These are phyloP conservation scores for Penicillium taxi DNA, from an alignment of 495 filamentous ascomycete species.

Conservation along the genomic window DNA sequence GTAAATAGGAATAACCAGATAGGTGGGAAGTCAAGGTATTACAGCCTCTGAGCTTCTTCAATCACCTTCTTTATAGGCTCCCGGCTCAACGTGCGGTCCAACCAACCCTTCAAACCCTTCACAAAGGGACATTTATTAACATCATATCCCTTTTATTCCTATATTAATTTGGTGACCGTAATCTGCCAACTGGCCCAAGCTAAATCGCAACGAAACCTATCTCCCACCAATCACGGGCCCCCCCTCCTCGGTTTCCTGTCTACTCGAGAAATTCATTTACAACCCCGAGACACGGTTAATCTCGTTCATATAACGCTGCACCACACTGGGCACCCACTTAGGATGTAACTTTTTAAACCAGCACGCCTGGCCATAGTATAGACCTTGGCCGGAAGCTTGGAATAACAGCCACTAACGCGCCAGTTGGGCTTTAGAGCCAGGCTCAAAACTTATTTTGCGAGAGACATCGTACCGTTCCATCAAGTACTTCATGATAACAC, in stretches of 20 bases:
- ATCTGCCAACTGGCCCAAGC: slow-evolving; percentile 2
- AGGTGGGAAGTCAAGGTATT: no score
- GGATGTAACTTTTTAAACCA: slow-evolving; percentile 1
- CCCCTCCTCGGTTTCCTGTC: neutral
- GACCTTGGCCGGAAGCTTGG: slow-evolving; percentile 2
- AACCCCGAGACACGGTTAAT: slow-evolving; percentile 1
- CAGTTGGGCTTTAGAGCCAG: slow-evolving; percentile 1
- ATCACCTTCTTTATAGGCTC: slow-evolving; percentile 2
- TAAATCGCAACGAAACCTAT: neutral
- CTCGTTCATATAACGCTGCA: neutral
- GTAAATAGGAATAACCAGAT: no score
- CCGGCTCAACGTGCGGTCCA: slow-evolving; percentile 1
- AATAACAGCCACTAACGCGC: slow-evolving; percentile 2
- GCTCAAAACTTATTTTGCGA: slow-evolving; percentile 4
- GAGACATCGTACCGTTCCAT: slow-evolving; percentile 1
- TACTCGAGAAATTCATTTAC: neutral
- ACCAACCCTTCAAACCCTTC: slow-evolving; percentile 5
- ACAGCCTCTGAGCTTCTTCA: neutral
- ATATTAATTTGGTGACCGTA: slow-evolving; percentile 1
- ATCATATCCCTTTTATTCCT: slow-evolving; percentile 3
- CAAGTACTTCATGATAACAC: slow-evolving; percentile 51
- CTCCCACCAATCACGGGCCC: neutral
- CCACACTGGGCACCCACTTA: neutral
- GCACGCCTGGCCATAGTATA: slow-evolving; percentile 2
- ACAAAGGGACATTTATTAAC: slow-evolving; percentile 2